phyloP scores from a whole-genome alignment of 148 eudicot species.

The Diospyros kaki region DNA sequence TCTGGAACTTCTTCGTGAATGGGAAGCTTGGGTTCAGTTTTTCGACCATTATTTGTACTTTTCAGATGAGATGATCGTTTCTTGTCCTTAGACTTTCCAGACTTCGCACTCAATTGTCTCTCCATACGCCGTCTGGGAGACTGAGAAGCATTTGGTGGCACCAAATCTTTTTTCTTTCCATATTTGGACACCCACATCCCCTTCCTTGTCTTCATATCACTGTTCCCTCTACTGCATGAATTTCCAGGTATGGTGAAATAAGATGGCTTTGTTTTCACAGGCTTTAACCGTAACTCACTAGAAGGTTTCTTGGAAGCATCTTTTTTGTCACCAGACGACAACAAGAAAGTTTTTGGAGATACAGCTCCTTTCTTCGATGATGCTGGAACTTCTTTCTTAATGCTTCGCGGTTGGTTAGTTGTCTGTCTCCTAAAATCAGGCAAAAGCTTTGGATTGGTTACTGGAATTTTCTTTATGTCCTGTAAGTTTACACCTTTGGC shows the following conservation, averaged over 20 bases:
- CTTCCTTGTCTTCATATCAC: constrained; percentile 19
- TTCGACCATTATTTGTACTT: constrained; percentile 15
- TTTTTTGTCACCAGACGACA: background rate
- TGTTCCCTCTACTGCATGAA: constrained; percentile 15
- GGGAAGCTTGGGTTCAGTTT: constrained; percentile 20
- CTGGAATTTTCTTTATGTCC: constrained; percentile 31
- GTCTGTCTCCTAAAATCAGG: constrained; percentile 21
- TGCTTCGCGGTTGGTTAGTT: background rate
- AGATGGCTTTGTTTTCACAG: constrained; percentile 16
- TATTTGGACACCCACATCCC: constrained; percentile 14
- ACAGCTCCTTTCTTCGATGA: constrained; percentile 13
- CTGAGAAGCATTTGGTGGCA: constrained; percentile 12
- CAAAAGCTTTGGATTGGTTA: constrained; percentile 33
- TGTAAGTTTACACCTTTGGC: constrained; percentile 9
- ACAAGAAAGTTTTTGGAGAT: constrained; percentile 9
- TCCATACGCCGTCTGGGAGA: constrained; percentile 28
- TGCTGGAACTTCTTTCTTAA: constrained; percentile 9
- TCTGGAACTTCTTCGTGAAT: constrained; percentile 26
- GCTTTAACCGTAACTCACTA: constrained; percentile 17
- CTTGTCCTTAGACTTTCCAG: constrained; percentile 29
- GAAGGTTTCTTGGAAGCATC: constrained; percentile 14
- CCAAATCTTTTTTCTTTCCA: constrained; percentile 28
- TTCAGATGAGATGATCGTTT: constrained; percentile 25
- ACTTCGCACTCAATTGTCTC: constrained; percentile 33
- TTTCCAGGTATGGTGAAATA: constrained; percentile 13